Base-by-base conservation (phyloP, 495 filamentous ascomycete genomes). In the Neurospora sublineolata region DNA sequence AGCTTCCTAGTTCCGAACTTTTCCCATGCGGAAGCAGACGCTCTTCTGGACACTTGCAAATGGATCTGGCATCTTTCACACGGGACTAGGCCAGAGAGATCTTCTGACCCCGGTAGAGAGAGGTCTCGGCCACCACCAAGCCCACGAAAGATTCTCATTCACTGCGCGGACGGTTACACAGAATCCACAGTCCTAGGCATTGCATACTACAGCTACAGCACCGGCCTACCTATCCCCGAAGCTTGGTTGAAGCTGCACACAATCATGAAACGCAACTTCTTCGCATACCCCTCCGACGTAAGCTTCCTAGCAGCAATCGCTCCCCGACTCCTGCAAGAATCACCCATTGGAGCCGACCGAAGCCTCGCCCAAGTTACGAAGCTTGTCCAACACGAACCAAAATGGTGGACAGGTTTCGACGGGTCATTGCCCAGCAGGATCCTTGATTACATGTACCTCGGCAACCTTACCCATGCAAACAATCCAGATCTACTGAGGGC, bases 151-250 rank as follows among this genome's bases (percentile, higher is more conserved):
- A 88, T 97, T 37, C 85, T 97, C 39, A 92, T 99, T 40, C 93
- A 97, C 79, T 97, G 95, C 79, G 89, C 90, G 2, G 95, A 99
- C 81, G 95, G 95, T 33, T 99, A 99, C 79, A 99, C 95, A 9
- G 95, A 99, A 77, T 94, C 91, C 10, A 92, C 94, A 2, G 82
- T 98, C 69, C 84, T 99, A 4, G 93, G 85, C 12, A 86, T 98
- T 40, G 92, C 94, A 27, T 99, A 97, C 80, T 91, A 89, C 79
- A 97, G 94, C 86, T 98, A 92, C 78, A 89, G 92, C 37, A 91
- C 96, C 70, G 92, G 92, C 7, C 83, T 91, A 10, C 89, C 94
- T 0, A 87, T 92, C 0, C 90, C 93, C 38, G 87, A 91, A 16
- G 94, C 95, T 20, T 97, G 94, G 94, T 84, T 97, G 18, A 84